Base-by-base conservation (phyloP, 192 early-diverging fungal genomes). In the Backusella luteola region DNA sequence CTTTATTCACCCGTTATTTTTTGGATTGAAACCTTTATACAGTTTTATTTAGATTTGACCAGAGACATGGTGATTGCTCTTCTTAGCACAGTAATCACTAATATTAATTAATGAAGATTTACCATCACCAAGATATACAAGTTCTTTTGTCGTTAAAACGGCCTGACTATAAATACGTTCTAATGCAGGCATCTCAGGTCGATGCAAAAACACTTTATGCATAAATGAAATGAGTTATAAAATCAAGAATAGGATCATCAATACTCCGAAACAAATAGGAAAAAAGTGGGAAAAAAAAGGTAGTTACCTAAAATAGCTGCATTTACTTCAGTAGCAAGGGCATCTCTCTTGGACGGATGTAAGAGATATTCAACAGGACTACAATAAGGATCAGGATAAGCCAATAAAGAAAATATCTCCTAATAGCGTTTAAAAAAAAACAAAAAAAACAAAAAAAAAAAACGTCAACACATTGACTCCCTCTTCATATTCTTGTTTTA, bases 321-420 rank as follows among this genome's bases (percentile, higher is more conserved):
- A 76, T 95, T 93, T 7, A 94, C 84, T 7, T 87, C 79, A 46
- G 82, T 86, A 1, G 93, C 93, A n/a, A 95, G 84, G 26, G 86
- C 78, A 71, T 89, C 83, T 23, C 94, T 84, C 6, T 80, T 85
- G 11, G 76, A 76, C 1, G 84, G 79, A 56, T 93, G 88, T 19
- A 92, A 81, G 66, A 91, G 76, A 78, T 85, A 83, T 2, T 83
- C 78, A 32, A 91, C 76, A 44, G 85, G 84, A 73, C 90, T 90
- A 44, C 84, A 49, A 21, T 77, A 82, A 6, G 90, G 88, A 34
- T 96, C 87, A n/a, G 88, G 76, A 69, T 96, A 96, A 2, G 94
- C 94, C 39, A 94, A 78, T 52, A 96, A 80, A 7, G 93, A 90
- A 78, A 94, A 94, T 5, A 89, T 82, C 69, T 91, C 87, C 84